A percentile compares a stretch with the other conserved stretches of the same genome.
These are phyloP conservation scores for Aspergillus sp. DNA, from an alignment of 2,329 filamentous ascomycete genomes.

Conservation along the genomic window DNA sequence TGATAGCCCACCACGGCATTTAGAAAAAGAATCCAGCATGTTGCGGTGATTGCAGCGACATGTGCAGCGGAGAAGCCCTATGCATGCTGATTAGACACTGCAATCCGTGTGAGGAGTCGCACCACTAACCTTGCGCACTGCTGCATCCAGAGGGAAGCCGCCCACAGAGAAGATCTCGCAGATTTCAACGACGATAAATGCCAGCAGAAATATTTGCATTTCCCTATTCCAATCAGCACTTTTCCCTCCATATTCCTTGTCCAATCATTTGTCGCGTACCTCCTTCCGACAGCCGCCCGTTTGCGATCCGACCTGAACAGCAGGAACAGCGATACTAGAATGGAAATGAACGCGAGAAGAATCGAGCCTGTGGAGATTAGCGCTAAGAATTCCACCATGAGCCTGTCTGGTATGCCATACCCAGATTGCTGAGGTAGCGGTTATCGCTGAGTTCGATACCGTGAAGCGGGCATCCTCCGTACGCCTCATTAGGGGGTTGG, in stretches of 20 bases:
- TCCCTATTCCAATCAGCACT: conserved; percentile 61
- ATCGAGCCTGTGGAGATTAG: conserved; percentile 70
- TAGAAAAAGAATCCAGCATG: conserved; percentile 85
- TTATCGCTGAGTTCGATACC: conserved; percentile 72
- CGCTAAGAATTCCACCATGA: neutral
- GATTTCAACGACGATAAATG: conserved; percentile 83
- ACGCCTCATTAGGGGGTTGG: conserved; percentile 62
- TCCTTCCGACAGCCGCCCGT: conserved; percentile 87
- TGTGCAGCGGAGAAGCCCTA: conserved; percentile 88
- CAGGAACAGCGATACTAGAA: conserved; percentile 66
- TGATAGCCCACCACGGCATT: conserved; percentile 94
- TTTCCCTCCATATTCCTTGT: neutral
- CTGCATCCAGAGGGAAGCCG: conserved; percentile 73
- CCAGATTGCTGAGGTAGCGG: conserved; percentile 76
- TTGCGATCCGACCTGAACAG: conserved; percentile 83
- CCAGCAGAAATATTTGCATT: conserved; percentile 90
- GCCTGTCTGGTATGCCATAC: conserved; percentile 50
- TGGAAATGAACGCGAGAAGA: conserved; percentile 74
- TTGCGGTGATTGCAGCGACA: conserved; percentile 83
- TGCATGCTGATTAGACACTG: conserved; percentile 14
- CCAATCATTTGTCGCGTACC: conserved; percentile 56
- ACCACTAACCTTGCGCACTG: conserved; percentile 66
- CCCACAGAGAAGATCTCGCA: conserved; percentile 97
- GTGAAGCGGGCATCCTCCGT: conserved; percentile 69
- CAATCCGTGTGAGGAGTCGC: neutral